Conservation (phyloP, 176 grass and related monocot genomes). For the Carex myosuroides region DNA sequence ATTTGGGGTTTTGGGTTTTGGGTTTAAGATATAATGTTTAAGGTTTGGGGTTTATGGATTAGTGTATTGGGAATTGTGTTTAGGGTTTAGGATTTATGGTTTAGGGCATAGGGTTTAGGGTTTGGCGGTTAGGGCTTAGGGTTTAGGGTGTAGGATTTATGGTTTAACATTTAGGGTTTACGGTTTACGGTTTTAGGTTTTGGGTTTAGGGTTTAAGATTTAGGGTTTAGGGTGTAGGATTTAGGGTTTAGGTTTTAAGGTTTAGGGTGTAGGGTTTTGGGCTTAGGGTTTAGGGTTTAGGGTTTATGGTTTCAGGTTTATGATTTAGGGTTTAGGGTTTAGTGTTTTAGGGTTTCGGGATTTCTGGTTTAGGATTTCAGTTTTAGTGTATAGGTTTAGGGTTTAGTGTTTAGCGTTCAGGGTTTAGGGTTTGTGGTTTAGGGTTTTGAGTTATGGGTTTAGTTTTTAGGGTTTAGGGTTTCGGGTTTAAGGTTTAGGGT, state of each 20-base stretch:
- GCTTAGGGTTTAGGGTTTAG: not conserved
- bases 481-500: not conserved
- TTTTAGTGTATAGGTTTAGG: not conserved
- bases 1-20: no score
- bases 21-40: no score
- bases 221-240: not conserved
- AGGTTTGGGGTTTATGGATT: no score
- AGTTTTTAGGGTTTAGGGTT: not conserved
- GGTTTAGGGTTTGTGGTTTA: not conserved
- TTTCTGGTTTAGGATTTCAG: not conserved
- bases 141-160: no score
- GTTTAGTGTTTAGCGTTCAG: not conserved
- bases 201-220: no score
- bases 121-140: no score
- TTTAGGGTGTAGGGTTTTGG: no score
- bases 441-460: not conserved
- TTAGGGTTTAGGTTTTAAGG: not conserved
- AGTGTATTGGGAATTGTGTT: no score
- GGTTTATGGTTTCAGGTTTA: not conserved
- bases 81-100: no score
- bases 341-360: not conserved
- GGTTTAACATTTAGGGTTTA: no score
- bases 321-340: not conserved
- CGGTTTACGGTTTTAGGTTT: no score
- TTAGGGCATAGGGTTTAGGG: no score